phyloP scores from a whole-genome alignment of 1,284 basidiomycete genomes.

The Mycena sp. region DNA sequence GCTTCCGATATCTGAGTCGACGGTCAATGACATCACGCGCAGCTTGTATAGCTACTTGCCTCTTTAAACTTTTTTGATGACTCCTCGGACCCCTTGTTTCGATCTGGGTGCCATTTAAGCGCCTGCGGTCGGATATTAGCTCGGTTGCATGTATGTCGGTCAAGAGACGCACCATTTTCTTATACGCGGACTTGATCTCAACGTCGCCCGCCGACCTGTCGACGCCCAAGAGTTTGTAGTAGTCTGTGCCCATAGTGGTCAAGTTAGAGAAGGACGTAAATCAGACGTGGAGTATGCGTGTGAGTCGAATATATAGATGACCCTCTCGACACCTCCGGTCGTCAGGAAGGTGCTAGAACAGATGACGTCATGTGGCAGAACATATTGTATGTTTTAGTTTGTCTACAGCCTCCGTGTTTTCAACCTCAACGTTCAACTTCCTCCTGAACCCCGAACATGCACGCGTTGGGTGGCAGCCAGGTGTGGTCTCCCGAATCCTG shows the following conservation, averaged over 20 bases:
- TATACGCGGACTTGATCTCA: slow-evolving; percentile 88
- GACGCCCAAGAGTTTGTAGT: slow-evolving; percentile 86
- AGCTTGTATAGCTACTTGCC: slow-evolving; percentile 52
- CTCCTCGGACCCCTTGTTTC: slow-evolving; percentile 85
- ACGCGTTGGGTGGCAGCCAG: too few species aligned
- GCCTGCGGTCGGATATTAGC: slow-evolving; percentile 65
- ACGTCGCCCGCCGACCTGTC: slow-evolving; percentile 80
- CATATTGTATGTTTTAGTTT: background rate
- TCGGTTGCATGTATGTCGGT: slow-evolving; percentile 35
- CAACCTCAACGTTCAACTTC: too few species aligned
- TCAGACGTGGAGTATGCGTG: background rate
- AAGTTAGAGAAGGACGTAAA: background rate
- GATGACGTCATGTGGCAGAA: background rate
- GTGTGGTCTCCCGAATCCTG: background rate
- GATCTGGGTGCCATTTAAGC: slow-evolving; percentile 93
- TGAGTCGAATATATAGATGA: background rate
- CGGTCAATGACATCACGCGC: background rate
- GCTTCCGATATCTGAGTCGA: slow-evolving; percentile 86
- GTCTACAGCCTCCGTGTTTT: too few species aligned
- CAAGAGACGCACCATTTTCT: slow-evolving; percentile 68
- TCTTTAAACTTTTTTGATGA: slow-evolving; percentile 95
- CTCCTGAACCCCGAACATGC: too few species aligned
- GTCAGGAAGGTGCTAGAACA: background rate
- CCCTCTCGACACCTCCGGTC: background rate
- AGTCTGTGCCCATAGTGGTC: slow-evolving; percentile 76